A percentile compares a stretch with the other conserved stretches of the same genome.
Conservation (phyloP, 2,329 filamentous ascomycete genomes). For the Nothopassalora personata region DNA sequence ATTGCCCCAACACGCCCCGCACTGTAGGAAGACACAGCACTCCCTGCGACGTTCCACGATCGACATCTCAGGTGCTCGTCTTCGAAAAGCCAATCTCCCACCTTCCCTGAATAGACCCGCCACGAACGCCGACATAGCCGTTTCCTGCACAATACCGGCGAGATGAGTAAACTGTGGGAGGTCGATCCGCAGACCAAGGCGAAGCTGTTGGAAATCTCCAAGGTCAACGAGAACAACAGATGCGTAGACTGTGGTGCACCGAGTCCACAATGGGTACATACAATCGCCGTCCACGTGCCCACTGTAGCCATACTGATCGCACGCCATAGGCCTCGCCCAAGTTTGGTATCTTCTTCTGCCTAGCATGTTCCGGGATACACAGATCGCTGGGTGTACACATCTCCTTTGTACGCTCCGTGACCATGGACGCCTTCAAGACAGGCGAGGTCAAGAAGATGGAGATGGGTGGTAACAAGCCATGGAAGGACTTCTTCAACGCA, state of each 20-base stretch:
- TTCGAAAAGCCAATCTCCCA: not conserved
- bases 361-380: conserved; percentile 91
- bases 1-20: not conserved
- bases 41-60: not conserved
- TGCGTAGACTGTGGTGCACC: conserved; percentile 96
- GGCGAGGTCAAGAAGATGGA: conserved; percentile 92
- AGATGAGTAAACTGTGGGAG: conserved; percentile 84
- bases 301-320: conserved; percentile 2
- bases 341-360: conserved; percentile 97
- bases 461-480: conserved; percentile 80
- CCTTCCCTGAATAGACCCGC: not conserved
- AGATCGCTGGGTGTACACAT: conserved; percentile 95
- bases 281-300: no score
- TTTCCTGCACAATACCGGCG: conserved; percentile 15
- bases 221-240: conserved; percentile 77
- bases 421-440: conserved; percentile 97
- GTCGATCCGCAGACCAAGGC: conserved; percentile 95
- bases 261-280: conserved; percentile 85
- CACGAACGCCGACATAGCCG: not conserved
- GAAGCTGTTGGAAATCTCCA: conserved; percentile 91
- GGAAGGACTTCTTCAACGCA: conserved; percentile 77
- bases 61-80: not conserved
- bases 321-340: conserved; percentile 69
- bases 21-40: not conserved
- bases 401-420: conserved; percentile 94